These are phyloP conservation scores for Hansfordia pulvinata DNA, from an alignment of 2,329 filamentous ascomycete genomes.

Conservation along the genomic window DNA sequence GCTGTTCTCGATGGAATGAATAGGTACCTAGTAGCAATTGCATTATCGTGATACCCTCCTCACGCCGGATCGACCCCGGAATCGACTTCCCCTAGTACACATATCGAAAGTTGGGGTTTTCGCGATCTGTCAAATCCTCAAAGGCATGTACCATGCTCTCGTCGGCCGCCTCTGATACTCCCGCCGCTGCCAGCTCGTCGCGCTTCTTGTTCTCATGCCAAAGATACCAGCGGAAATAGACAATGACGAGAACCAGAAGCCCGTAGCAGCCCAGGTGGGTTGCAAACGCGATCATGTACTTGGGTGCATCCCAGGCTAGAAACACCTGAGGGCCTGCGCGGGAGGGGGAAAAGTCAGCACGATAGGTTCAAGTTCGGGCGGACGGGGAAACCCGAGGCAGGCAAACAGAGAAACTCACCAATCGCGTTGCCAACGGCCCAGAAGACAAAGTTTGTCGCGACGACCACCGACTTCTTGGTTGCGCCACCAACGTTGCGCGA, in stretches of 20 bases:
- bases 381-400: slow-evolving; percentile 1
- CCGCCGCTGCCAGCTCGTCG: slow-evolving; percentile 13
- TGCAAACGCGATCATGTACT: slow-evolving; percentile 56
- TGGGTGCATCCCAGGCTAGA: slow-evolving; percentile 42
- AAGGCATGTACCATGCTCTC: slow-evolving; percentile 15
- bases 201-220: slow-evolving; percentile 35
- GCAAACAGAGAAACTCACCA: slow-evolving; percentile 22
- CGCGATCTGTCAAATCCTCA: slow-evolving; percentile 19
- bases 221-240: slow-evolving; percentile 45
- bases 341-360: slow-evolving; percentile 1
- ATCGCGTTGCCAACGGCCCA: slow-evolving; percentile 53
- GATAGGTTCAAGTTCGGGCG: too few relatives aligned
- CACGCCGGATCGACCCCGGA: too few relatives aligned
- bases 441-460: slow-evolving; percentile 41
- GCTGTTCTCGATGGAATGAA: too few relatives aligned
- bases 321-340: slow-evolving; percentile 47
- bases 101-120: slow-evolving; percentile 20
- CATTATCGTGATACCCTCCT: too few relatives aligned
- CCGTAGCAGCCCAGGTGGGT: slow-evolving; percentile 58
- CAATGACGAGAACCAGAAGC: slow-evolving; percentile 41
- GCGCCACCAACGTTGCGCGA: slow-evolving; percentile 43
- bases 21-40: too few relatives aligned
- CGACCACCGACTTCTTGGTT: slow-evolving; percentile 42
- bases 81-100: slow-evolving; percentile 17
- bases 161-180: slow-evolving; percentile 14